Percentiles rank a stretch among this genome's conserved stretches.
These are phyloP conservation scores for Aquanectria penicillioides DNA, from an alignment of 2,329 filamentous ascomycete genomes.

Conservation along the genomic window DNA sequence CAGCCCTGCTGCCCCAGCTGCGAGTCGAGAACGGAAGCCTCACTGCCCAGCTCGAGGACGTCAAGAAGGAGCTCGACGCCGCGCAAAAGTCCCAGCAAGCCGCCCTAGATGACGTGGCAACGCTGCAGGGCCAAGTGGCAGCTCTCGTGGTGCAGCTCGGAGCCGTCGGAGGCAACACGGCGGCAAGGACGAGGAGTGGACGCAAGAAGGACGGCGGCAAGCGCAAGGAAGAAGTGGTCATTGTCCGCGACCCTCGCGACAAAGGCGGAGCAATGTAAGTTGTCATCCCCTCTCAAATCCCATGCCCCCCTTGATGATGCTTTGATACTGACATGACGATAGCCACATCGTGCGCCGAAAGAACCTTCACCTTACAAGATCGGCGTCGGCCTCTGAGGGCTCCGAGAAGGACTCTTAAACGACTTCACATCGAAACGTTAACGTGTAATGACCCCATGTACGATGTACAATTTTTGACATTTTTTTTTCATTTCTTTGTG, in stretches of 20 bases:
- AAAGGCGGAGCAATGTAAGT: slow-evolving; percentile 39
- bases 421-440: neutral
- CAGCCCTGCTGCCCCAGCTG: slow-evolving; percentile 31
- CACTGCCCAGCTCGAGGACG: slow-evolving; percentile 32
- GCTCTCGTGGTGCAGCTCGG: slow-evolving; percentile 36
- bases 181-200: slow-evolving; percentile 24
- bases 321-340: slow-evolving; percentile 16
- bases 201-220: slow-evolving; percentile 40
- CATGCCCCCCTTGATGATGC: neutral
- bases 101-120: slow-evolving; percentile 30
- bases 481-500: neutral
- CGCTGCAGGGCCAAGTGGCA: slow-evolving; percentile 32
- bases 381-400: slow-evolving; percentile 25
- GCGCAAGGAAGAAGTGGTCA: slow-evolving; percentile 37
- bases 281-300: neutral
- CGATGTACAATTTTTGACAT: slow-evolving; percentile 11
- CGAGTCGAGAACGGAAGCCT: slow-evolving; percentile 40
- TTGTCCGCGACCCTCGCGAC: slow-evolving; percentile 38
- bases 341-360: slow-evolving; percentile 25
- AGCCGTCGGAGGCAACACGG: neutral
- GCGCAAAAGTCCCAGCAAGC: slow-evolving; percentile 37
- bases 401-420: slow-evolving; percentile 12
- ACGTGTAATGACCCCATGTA: slow-evolving; percentile 21
- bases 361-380: slow-evolving; percentile 22
- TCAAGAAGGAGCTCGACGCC: slow-evolving; percentile 27